Evolutionary conservation across 2,329 filamentous ascomycete genomes (phyloP), one percentile per base, ranked within the genome.

Genomic region (Fusarium foetens): DNA sequence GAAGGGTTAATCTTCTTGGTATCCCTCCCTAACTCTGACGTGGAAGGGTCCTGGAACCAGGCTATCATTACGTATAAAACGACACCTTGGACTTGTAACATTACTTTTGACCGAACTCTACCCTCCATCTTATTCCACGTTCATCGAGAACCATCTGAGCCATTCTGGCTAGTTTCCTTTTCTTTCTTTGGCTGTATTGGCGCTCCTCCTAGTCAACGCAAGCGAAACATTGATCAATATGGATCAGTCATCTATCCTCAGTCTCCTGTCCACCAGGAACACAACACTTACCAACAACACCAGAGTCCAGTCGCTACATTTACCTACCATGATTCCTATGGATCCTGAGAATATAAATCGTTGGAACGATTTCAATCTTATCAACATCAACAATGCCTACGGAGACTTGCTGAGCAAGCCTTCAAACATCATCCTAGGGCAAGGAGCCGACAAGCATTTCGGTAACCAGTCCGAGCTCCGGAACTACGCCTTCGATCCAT

Each of bases 301-400:
- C 11, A 23, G 21, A 49, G 9, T 0, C 4, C 1, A 11, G 29
- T 2, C 5, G 7, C 16, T 5, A 16, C 23, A 23, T 13, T 3
- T 3, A 13, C 29, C 46, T 11, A 49, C 29, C 21, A 19, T 31
- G 29, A 9, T 17, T 49, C 1, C 7, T 2, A 49, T 33, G 3
- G 1, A 3, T 5, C n/a, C 10, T 31, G 21, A 23, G 29, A 23
- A 31, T 14, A 49, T 49, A 49, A 23, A 14, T 23, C 46, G 10
- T 17, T 49, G n/a, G 46, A 3, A 13, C 7, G 29, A 49, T 13
- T 33, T 49, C 14, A 19, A 33, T 7, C 31, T 49, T 4, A 23
- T 23, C 9, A 23, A 33, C 9, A 49, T 49, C 29, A 33, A 19
- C 9, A 49, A 49, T n/a, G 27, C 21, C 14, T 33, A 33, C 7